A percentile compares a stretch with the other conserved stretches of the same genome.
Conservation (phyloP, 2,329 filamentous ascomycete species). For the Mycosphaerella sp. region DNA sequence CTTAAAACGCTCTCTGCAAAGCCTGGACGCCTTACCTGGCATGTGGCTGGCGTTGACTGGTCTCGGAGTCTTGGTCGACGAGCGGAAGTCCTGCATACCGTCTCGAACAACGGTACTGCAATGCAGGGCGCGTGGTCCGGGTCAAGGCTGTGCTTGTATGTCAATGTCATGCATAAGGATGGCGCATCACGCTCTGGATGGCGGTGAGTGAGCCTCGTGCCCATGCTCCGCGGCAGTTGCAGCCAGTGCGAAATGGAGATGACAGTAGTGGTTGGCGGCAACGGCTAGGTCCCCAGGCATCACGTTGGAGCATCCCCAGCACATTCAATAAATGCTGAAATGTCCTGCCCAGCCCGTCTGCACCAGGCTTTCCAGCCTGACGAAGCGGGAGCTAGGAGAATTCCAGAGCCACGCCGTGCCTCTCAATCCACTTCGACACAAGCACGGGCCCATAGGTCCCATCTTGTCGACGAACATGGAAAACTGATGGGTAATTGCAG, state of each 20-base stretch:
- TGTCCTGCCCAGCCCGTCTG: neutral
- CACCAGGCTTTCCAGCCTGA: neutral
- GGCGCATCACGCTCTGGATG: neutral
- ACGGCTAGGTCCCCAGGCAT: neutral
- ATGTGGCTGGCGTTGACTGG: neutral
- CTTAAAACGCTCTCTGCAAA: neutral
- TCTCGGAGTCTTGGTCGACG: neutral
- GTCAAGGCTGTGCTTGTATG: neutral
- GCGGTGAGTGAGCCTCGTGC: too few species aligned
- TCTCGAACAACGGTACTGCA: conserved; percentile 1
- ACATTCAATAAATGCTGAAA: too few species aligned
- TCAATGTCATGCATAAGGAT: neutral
- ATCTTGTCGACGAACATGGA: too few species aligned
- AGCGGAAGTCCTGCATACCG: neutral
- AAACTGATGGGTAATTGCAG: too few species aligned
- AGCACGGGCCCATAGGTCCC: too few species aligned
- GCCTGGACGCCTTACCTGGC: neutral
- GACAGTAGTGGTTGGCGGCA: neutral
- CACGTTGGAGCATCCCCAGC: neutral
- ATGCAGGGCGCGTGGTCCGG: neutral
- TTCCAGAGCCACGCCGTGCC: too few species aligned
- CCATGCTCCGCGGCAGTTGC: neutral
- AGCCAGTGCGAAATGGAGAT: neutral
- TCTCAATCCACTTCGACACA: too few species aligned
- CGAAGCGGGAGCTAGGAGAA: too few species aligned